Evolutionary conservation across 2,329 filamentous ascomycete species (phyloP), one percentile per base, ranked within the genome.

Genomic region (Claviceps maximensis): DNA sequence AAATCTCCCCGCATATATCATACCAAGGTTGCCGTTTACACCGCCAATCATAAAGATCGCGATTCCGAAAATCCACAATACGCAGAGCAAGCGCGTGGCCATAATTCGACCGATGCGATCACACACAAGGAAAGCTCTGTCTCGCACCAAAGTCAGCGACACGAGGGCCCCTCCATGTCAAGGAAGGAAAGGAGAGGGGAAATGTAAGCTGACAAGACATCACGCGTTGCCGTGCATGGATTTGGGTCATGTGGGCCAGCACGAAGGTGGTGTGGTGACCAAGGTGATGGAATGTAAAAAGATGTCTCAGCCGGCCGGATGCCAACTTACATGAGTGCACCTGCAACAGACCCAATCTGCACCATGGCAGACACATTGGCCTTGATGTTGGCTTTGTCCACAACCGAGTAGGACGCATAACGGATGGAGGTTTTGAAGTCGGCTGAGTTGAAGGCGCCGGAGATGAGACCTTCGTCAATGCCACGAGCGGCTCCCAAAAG

Each of bases 301-400:
- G n/a, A 12, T 17, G 15, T 8, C 3, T 3, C 19, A 27, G 13
- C 49, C 25, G 29, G 21, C 7, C 15, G 33, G 23, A 19, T 6
- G 17, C 9, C 15, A 31, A 53, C 68, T 63, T 62, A 73, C 71
- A 75, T 74, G 33, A 87, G 72, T 31, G 85, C 83, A 45, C 86
- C 86, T 4, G 73, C 81, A 31, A 90, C 84, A 25, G 80, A 86
- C 25, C 86, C 86, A 60, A 89, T 80, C 67, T 89, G 86, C 0
- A 90, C 86, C 86, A 90, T 90, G 48, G 84, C 79, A 1, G 85
- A 84, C 53, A 90, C 84, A 65, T 90, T 90, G 59, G 78, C 82
- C 67, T 86, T 82, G 69, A 84, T 82, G 64, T 86, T 82, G 56
- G 84, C 82, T 62, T 77, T 71, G 47, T 79, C 74, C 4, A 74